These are phyloP conservation scores for Penicillium sp. DNA, from an alignment of 2,329 filamentous ascomycete species.

Conservation along the genomic window DNA sequence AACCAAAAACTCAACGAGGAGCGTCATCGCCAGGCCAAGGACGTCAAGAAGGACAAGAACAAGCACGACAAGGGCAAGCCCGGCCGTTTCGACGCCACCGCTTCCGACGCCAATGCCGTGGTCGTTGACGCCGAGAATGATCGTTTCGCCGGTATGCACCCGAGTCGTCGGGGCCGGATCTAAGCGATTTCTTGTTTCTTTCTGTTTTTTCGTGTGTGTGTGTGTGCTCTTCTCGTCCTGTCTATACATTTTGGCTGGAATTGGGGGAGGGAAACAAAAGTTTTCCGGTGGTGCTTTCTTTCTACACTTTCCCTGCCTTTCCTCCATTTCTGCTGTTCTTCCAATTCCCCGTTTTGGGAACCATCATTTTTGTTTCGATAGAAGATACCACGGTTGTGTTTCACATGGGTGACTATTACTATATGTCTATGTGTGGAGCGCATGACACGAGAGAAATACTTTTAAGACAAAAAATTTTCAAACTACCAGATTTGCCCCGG, in stretches of 20 bases:
- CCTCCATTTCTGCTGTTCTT: no score
- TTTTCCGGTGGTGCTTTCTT: no score
- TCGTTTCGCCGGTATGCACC: constrained; percentile 37
- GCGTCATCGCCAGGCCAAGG: constrained; percentile 49
- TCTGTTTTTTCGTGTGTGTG: constrained; percentile 8
- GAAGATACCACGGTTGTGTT: constrained; percentile 7
- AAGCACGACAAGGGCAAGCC: constrained; percentile 1
- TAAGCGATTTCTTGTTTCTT: background rate
- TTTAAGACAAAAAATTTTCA: no score
- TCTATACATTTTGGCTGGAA: no score
- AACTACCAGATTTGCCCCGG: no score
- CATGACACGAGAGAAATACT: no score
- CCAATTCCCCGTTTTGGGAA: no score
- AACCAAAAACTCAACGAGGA: constrained; percentile 76
- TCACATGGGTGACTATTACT: background rate
- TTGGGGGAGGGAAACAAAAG: no score
- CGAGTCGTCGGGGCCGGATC: constrained; percentile 39
- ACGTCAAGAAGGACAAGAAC: constrained; percentile 41
- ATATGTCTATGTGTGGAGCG: no score
- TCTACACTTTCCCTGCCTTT: no score
- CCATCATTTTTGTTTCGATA: constrained; percentile 1
- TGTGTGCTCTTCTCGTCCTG: background rate
- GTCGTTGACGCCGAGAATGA: constrained; percentile 14
- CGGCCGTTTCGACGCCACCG: constrained; percentile 18
- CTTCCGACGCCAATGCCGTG: constrained; percentile 21